Base-by-base conservation (phyloP, 805 yeast species). In the Hanseniaspora meyeri region DNA sequence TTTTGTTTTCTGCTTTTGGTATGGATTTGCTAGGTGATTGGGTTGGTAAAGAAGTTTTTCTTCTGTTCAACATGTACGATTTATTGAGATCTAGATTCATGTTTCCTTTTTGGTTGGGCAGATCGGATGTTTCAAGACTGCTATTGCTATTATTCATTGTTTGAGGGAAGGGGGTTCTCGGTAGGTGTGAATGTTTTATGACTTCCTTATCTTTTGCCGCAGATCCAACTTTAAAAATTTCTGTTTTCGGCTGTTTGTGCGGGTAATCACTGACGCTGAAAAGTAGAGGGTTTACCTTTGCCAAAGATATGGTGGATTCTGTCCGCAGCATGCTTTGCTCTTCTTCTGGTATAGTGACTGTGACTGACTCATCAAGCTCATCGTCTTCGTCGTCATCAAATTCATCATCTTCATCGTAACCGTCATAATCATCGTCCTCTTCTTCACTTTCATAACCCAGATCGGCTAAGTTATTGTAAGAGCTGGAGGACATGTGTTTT, bases 111-210 rank as follows among this genome's bases (percentile, higher is more conserved):
- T 16, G 9, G 8, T 19, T 11, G 14, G 14, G 9, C 6, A 11
- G n/a, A 31, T 50, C 43, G 12, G 16, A 14, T 11, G 27, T 17
- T n/a, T 27, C 27, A 19, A 12, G 9, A 9, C 37, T 17, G 5
- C 14, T 36, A 16, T 19, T 29, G 11, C 19, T 24, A 9, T n/a
- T 50, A 12, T n/a, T 32, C n/a, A 27, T 31, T 5, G 31, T 47
- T 45, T 46, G 47, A 5, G 60, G 60, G 20, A 57, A 49, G 12
- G 60, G 60, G 11, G 60, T 59, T 50, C 60, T 53, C 9, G 60
- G 60, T 7, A 59, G 43, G 19, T 37, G 40, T 20, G 48, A 4
- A 31, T 55, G 49, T 20, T 47, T 38, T n/a, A 37, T 37, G 11
- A 5, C 29, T 17, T 27, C 42, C 14, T 49, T 29, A 11, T 31